A percentile compares a stretch with the other conserved stretches of the same genome.
Evolutionary conservation across 805 yeast species (phyloP).

Genomic region (Naumovozyma castellii): DNA sequence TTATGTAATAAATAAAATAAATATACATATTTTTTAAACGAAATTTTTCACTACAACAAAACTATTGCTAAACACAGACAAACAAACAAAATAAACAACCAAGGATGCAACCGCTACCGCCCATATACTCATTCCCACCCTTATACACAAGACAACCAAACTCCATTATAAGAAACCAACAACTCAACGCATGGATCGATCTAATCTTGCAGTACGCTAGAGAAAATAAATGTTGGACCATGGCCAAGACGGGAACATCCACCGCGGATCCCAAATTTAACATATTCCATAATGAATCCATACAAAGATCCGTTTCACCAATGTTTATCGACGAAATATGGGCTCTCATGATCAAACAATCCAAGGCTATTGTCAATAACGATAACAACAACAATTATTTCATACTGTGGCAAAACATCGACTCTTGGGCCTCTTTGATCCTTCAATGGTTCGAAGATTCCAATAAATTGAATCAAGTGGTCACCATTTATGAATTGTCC

Average conservation of each 20-base stretch:
- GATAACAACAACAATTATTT: conserved; percentile 25
- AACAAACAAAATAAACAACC: not conserved
- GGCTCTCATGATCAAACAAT: conserved; percentile 47
- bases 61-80: not conserved
- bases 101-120: conserved; percentile 32
- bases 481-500: conserved; percentile 74
- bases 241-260: conserved; percentile 29
- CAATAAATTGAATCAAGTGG: conserved; percentile 67
- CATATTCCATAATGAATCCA: conserved; percentile 43
- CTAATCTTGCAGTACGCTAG: conserved; percentile 56
- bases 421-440: conserved; percentile 57
- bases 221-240: conserved; percentile 42
- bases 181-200: conserved; percentile 67
- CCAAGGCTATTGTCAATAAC: conserved; percentile 26
- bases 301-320: conserved; percentile 45
- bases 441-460: conserved; percentile 65
- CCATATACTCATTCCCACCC: conserved; percentile 75
- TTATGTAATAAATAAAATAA: too few relatives aligned
- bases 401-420: conserved; percentile 60
- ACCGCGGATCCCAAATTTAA: conserved; percentile 10
- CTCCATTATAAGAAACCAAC: conserved; percentile 65
- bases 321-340: conserved; percentile 49
- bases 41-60: too few relatives aligned
- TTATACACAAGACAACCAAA: conserved; percentile 86
- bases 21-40: too few relatives aligned